These are phyloP conservation scores for Neurospora tetrasperma DNA, from an alignment of 495 filamentous ascomycete genomes.

Conservation along the genomic window DNA sequence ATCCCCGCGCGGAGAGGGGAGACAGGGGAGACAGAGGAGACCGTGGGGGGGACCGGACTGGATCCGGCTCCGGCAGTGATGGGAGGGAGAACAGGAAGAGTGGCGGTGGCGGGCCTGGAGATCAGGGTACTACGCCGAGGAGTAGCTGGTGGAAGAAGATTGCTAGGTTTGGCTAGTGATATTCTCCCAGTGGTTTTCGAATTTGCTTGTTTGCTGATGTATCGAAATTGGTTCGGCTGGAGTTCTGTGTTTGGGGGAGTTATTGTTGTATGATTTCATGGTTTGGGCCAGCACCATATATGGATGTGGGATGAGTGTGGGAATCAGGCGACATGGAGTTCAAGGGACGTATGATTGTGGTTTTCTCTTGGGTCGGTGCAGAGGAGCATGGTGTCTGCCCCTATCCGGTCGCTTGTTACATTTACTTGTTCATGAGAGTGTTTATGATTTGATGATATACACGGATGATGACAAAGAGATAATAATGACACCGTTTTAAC, in stretches of 20 bases:
- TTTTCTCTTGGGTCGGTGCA: not conserved
- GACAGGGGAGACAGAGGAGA: constrained; percentile 3
- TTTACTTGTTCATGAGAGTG: not conserved
- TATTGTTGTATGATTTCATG: not conserved
- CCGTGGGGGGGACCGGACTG: constrained; percentile 22
- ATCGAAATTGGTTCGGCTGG: not conserved
- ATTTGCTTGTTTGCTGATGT: not conserved
- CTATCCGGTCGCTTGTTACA: not conserved
- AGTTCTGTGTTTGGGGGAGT: not conserved
- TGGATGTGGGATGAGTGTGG: not conserved
- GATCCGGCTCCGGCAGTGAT: constrained; percentile 34
- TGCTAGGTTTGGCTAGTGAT: constrained; percentile 12
- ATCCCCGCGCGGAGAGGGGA: not conserved
- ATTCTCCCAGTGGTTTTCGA: not conserved
- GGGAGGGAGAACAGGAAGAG: constrained; percentile 27
- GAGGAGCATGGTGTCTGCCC: not conserved
- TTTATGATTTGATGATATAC: not conserved
- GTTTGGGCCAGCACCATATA: not conserved
- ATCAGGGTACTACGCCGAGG: constrained; percentile 29
- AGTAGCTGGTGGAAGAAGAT: constrained; percentile 49
- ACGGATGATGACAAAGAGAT: not conserved
- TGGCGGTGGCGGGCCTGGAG: constrained; percentile 26
- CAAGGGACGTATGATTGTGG: too few species aligned
- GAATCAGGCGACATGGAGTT: not conserved
- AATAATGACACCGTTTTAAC: not conserved